Evolutionary conservation across 2,329 filamentous ascomycete genomes (phyloP), one percentile per base, ranked within the genome.

Genomic region (Ophiostoma perfectum): DNA sequence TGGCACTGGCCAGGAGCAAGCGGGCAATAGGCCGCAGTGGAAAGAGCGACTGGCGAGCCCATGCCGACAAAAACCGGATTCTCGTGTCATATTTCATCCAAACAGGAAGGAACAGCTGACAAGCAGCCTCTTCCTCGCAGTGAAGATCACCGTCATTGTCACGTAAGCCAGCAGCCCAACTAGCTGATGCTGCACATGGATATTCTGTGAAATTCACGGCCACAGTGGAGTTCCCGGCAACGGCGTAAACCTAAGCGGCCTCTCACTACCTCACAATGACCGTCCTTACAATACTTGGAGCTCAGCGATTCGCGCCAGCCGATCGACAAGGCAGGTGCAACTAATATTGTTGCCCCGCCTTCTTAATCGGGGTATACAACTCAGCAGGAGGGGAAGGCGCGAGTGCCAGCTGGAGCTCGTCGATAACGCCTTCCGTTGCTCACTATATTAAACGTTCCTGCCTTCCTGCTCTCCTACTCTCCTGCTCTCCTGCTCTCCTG

Each of bases 331-430:
- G 45, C 64, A 55, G 64, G 38, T 66, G 45, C 47, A 9, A 27
- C 16, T 47, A 11, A 45, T 11, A 9, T 27, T 65, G 27, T 4
- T 66, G 64, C 64, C 64, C 64, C 64, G 64, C 64, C 64, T 66
- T 66, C 64, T 66, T 4, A 27, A 42, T 66, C 47, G 64, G 64
- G 47, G 14, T 45, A 64, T 52, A 16, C 38, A 41, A 14, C 38
- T 16, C 42, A 49, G 36, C 45, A 65, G 14, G 45, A 65, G 64
- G 44, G 64, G 64, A 18, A 47, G 8, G 27, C 14, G 14, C 27
- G 27, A 27, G 27, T 27, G 27, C 27, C 27, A 27, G 27, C 27
- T 27, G 27, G 27, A 27, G 27, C 36, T 27, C 7, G 4, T 60
- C 27, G 55, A 38, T 60, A 14, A 58, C 52, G 27, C 11, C 52